Percentiles rank a stretch among this genome's conserved stretches.
phyloP scores from a whole-genome alignment of 257 asterid genomes.

The Solanum appendiculatum region DNA sequence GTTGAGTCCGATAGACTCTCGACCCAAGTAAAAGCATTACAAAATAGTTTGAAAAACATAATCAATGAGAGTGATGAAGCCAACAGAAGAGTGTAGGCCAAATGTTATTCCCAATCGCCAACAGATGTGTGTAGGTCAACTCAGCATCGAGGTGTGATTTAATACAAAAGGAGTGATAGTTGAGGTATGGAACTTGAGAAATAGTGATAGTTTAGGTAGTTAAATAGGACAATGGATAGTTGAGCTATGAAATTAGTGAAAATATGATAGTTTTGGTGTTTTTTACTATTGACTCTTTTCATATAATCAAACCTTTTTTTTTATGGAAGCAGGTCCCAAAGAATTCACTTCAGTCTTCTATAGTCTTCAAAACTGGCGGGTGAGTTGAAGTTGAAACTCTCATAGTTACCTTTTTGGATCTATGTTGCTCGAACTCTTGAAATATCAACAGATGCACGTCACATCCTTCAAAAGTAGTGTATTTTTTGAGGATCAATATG shows the following conservation, averaged over 20 bases:
- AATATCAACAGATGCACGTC: background rate
- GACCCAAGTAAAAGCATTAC: no score
- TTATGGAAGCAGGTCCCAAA: slow-evolving; percentile 65
- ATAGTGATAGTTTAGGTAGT: no score
- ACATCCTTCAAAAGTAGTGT: background rate
- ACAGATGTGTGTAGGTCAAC: background rate
- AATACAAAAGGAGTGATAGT: background rate
- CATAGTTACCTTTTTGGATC: background rate
- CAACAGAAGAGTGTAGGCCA: no score
- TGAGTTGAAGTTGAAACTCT: slow-evolving; percentile 22
- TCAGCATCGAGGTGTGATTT: background rate
- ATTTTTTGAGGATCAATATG: background rate
- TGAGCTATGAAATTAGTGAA: background rate
- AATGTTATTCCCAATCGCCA: background rate
- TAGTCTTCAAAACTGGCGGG: slow-evolving; percentile 98
- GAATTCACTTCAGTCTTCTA: slow-evolving; percentile 73
- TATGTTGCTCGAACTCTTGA: background rate
- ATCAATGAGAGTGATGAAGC: no score
- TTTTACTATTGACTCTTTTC: background rate
- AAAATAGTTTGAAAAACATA: no score
- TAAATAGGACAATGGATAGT: no score
- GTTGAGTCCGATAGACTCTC: no score
- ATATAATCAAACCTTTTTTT: background rate
- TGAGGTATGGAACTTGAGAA: background rate
- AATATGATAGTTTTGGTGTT: background rate